These are phyloP conservation scores for Hypocreales sp. DNA, from an alignment of 2,329 filamentous ascomycete species.

Conservation along the genomic window DNA sequence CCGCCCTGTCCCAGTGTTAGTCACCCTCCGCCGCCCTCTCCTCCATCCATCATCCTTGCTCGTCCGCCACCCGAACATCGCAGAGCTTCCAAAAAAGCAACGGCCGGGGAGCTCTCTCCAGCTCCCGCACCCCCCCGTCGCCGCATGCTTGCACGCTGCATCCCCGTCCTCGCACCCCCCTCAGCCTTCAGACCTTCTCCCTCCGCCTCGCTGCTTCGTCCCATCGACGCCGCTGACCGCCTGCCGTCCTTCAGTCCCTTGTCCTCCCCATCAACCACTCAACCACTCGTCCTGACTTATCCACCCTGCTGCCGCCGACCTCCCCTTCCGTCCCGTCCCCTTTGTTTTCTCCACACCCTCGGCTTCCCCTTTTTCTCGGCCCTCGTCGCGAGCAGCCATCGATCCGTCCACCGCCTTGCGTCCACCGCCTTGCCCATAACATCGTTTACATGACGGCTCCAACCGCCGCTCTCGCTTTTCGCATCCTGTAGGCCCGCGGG, in stretches of 20 bases:
- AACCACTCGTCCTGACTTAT: no score
- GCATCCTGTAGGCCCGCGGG: conserved; percentile 21
- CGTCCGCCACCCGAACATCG: conserved; percentile 2
- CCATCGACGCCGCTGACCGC: no score
- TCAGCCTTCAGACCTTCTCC: neutral
- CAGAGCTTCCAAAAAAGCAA: conserved; percentile 3
- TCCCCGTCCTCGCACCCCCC: neutral
- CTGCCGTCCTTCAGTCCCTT: no score
- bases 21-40: conserved; percentile 1
- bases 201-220: no score
- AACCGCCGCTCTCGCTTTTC: conserved; percentile 16
- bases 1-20: conserved; percentile 4
- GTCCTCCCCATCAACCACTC: no score
- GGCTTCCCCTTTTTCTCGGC: neutral
- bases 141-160: no score
- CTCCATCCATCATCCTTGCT: neutral
- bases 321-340: no score
- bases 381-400: no score
- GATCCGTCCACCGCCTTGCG: no score
- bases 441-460: conserved; percentile 25
- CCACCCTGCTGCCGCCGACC: no score
- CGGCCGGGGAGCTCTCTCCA: neutral
- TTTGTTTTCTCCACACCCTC: conserved; percentile 1
- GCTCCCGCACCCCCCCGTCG: no score
- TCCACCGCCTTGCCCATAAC: conserved; percentile 3